A percentile compares a stretch with the other conserved stretches of the same genome.
Conservation (phyloP, 768 basidiomycete genomes). For the Phaeotremella fagi region DNA sequence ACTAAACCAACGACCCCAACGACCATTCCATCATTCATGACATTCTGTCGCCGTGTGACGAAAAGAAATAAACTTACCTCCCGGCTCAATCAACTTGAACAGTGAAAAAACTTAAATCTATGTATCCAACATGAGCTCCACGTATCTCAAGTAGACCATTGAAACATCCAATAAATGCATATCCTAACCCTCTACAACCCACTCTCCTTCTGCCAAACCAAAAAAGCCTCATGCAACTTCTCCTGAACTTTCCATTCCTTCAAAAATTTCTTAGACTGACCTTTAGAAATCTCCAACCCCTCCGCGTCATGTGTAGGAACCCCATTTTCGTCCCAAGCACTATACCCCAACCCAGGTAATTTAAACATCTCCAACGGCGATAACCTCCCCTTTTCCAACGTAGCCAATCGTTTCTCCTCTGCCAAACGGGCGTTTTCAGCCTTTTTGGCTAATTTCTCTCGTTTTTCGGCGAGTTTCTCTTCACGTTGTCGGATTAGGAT, state of each 20-base stretch:
- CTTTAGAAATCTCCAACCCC: constrained; percentile 82
- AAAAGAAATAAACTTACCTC: too few species aligned
- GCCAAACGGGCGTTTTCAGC: constrained; percentile 59
- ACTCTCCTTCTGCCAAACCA: constrained; percentile 31
- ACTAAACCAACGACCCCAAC: too few species aligned
- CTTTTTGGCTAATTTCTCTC: constrained; percentile 75
- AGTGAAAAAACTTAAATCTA: too few species aligned
- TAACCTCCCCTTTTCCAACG: constrained; percentile 77
- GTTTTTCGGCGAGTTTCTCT: constrained; percentile 70
- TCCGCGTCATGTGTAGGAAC: constrained; percentile 77
- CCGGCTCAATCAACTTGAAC: too few species aligned
- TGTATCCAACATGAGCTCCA: too few species aligned
- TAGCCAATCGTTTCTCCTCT: constrained; percentile 53
- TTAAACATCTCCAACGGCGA: constrained; percentile 75
- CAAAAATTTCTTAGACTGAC: constrained; percentile 64
- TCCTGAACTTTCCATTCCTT: constrained; percentile 71
- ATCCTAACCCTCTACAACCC: constrained; percentile 9
- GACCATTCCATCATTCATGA: too few species aligned
- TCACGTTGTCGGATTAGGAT: constrained; percentile 79
- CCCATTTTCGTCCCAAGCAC: constrained; percentile 78
- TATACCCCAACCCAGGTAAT: constrained; percentile 70
- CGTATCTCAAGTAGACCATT: too few species aligned
- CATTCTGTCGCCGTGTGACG: too few species aligned
- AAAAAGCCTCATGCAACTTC: constrained; percentile 74
- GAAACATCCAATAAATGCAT: too few species aligned